phyloP scores from a whole-genome alignment of 768 basidiomycete genomes.

The Cyathus striatus region DNA sequence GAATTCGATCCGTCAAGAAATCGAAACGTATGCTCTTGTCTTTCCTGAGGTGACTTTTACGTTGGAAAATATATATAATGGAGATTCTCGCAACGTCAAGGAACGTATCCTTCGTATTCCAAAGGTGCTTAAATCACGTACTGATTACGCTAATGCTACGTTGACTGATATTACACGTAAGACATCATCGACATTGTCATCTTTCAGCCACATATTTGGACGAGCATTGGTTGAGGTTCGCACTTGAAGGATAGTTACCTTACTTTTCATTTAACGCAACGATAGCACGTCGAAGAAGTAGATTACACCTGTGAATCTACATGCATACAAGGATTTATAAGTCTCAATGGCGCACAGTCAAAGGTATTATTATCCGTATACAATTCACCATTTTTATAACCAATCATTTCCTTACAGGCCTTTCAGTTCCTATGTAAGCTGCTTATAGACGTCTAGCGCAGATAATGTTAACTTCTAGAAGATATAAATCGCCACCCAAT shows the following conservation, averaged over 20 bases:
- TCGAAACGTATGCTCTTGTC: constrained; percentile 70
- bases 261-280: background rate
- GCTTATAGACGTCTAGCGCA: no score
- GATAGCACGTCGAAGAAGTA: constrained; percentile 67
- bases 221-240: constrained; percentile 64
- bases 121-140: constrained; percentile 39
- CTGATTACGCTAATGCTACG: no score
- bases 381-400: constrained; percentile 8
- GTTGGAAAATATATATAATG: constrained; percentile 47
- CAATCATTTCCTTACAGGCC: constrained; percentile 39
- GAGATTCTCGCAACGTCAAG: constrained; percentile 29
- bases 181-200: constrained; percentile 58
- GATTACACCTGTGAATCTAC: constrained; percentile 41
- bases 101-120: constrained; percentile 55
- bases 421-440: constrained; percentile 82
- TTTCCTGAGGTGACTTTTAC: constrained; percentile 69
- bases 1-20: constrained; percentile 62
- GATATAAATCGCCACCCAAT: constrained; percentile 80
- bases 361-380: constrained; percentile 41
- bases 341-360: constrained; percentile 67
- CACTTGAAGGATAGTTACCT: background rate
- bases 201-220: constrained; percentile 76
- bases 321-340: constrained; percentile 78
- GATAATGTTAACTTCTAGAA: constrained; percentile 24
- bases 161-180: no score